Percentiles rank a stretch among this genome's conserved stretches.
Conservation (phyloP, 2,329 filamentous ascomycete species). For the Rugonectria rugulosa region DNA sequence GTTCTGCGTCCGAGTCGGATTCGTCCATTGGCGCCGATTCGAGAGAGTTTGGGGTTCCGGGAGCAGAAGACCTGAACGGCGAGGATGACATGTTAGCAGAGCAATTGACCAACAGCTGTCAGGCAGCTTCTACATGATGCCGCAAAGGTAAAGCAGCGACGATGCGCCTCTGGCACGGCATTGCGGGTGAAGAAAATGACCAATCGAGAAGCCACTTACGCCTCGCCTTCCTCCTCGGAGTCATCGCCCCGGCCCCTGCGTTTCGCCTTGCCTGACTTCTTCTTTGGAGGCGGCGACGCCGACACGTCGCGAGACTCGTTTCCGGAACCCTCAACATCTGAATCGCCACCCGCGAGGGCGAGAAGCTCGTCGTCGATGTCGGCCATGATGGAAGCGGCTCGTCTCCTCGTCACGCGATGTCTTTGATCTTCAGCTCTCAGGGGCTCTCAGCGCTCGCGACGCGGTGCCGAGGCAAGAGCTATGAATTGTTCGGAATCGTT, state of each 20-base stretch:
- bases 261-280: conserved; percentile 51
- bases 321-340: conserved; percentile 65
- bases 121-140: neutral
- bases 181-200: neutral
- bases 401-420: conserved; percentile 11
- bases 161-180: neutral
- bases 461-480: conserved; percentile 1
- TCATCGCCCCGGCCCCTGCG: conserved; percentile 52
- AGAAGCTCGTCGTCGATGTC: conserved; percentile 94
- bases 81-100: conserved; percentile 23
- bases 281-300: conserved; percentile 57
- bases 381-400: conserved; percentile 66
- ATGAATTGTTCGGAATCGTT: conserved; percentile 6
- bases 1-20: conserved; percentile 71
- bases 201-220: conserved; percentile 44
- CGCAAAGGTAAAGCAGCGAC: neutral
- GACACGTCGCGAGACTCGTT: conserved; percentile 63
- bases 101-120: neutral
- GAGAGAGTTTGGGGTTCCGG: conserved; percentile 75
- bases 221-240: conserved; percentile 69
- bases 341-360: conserved; percentile 84
- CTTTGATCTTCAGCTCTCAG: conserved; percentile 25
- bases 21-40: conserved; percentile 90
- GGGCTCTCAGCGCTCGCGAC: conserved; percentile 22
- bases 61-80: conserved; percentile 68